Evolutionary conservation across 352 stramenopile genomes (phyloP).

Genomic region (Pythium guiyangense): DNA sequence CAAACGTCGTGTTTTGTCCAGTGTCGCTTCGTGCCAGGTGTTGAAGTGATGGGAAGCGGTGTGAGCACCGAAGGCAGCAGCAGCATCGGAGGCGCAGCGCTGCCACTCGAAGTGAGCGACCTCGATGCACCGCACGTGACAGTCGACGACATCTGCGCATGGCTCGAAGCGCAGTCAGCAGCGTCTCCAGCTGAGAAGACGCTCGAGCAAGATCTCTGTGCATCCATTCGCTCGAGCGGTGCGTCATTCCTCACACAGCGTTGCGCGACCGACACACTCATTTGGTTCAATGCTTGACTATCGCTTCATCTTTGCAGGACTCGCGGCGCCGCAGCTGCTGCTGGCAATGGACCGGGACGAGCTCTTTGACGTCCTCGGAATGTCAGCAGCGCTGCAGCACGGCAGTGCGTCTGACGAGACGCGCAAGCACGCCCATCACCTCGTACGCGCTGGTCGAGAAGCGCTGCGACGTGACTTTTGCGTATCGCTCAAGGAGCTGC

Average conservation of each 20-base stretch:
- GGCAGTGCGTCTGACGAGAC: constrained; percentile 5
- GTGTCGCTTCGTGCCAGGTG: too few relatives aligned
- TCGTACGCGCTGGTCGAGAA: constrained; percentile 16
- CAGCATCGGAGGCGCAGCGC: constrained; percentile 6
- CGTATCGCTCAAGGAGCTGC: constrained; percentile 77
- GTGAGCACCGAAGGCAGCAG: constrained; percentile 13
- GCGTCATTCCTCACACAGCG: constrained; percentile 1
- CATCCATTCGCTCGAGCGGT: too few relatives aligned
- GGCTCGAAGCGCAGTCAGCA: too few relatives aligned
- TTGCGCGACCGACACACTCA: not conserved
- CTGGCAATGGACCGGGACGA: constrained; percentile 29
- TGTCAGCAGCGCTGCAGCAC: not conserved
- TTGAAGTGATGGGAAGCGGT: constrained; percentile 19
- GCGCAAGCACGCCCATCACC: constrained; percentile 15
- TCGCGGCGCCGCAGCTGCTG: too few relatives aligned
- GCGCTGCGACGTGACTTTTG: constrained; percentile 22
- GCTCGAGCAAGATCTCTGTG: too few relatives aligned
- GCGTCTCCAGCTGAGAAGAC: too few relatives aligned
- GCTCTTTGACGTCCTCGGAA: constrained; percentile 7
- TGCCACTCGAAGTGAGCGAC: not conserved
- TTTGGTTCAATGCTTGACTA: not conserved
- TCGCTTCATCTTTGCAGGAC: too few relatives aligned
- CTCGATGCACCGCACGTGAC: constrained; percentile 10
- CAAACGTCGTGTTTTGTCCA: too few relatives aligned
- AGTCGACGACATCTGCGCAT: too few relatives aligned